Evolutionary conservation across 768 basidiomycete species (phyloP).

Genomic region (Sporobolomyces roseus): DNA sequence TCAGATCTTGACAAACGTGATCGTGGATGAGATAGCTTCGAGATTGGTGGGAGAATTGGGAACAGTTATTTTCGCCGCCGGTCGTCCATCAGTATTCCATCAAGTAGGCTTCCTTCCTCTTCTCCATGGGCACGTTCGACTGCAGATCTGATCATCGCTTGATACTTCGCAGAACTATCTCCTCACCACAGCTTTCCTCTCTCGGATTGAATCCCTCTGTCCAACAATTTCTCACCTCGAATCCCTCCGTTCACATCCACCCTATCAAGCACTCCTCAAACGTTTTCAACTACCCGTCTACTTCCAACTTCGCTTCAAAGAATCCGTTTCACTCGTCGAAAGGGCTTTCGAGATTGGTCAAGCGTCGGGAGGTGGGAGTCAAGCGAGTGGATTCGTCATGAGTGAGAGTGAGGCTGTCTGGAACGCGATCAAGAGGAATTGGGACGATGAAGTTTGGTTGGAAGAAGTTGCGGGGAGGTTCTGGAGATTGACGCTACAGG

Average conservation of each 20-base stretch:
- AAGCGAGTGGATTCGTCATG: conserved; percentile 42
- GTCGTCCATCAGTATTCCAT: conserved; percentile 82
- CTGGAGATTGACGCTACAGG: conserved; percentile 89
- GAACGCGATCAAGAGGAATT: conserved; percentile 71
- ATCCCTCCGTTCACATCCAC: conserved; percentile 66
- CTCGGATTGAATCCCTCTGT: conserved; percentile 73
- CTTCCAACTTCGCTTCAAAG: conserved; percentile 96
- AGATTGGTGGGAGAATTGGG: conserved; percentile 84
- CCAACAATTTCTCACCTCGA: conserved; percentile 69
- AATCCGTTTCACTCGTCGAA: conserved; percentile 75
- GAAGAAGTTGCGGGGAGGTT: conserved; percentile 77
- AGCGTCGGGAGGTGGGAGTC: conserved; percentile 17
- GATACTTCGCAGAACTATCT: conserved; percentile 70
- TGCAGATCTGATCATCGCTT: neutral
- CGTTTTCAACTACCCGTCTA: conserved; percentile 97
- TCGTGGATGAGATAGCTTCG: conserved; percentile 79
- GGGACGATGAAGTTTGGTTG: conserved; percentile 81
- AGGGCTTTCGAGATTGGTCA: conserved; percentile 54
- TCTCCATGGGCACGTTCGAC: neutral
- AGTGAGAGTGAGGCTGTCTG: conserved; percentile 55
- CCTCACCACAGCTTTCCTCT: conserved; percentile 74
- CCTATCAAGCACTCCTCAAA: conserved; percentile 68
- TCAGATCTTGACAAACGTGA: conserved; percentile 77
- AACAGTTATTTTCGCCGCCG: conserved; percentile 76
- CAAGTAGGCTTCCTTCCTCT: conserved; percentile 55